Evolutionary conservation across 495 filamentous ascomycete species (phyloP).

Genomic region (Penicillium pancosmium): DNA sequence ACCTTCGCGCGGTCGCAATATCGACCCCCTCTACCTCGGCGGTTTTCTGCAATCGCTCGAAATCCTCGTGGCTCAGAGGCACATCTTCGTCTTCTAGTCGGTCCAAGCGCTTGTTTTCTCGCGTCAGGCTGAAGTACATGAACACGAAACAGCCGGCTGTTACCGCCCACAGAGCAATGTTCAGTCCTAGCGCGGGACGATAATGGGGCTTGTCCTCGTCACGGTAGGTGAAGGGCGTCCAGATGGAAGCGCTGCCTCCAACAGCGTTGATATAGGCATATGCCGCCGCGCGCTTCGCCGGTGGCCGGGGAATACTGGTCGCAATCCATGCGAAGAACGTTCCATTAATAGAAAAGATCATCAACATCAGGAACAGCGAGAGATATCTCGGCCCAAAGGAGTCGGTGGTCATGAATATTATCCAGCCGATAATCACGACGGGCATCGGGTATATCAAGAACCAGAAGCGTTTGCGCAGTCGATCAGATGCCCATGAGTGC

Average conservation of each 20-base stretch:
- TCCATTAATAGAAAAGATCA: conserved; percentile 52
- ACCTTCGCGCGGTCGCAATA: conserved; percentile 30
- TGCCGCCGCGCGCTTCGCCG: conserved; percentile 52
- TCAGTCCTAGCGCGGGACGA: conserved; percentile 44
- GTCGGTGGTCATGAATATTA: conserved; percentile 51
- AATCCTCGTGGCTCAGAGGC: conserved; percentile 30
- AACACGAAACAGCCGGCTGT: conserved; percentile 1
- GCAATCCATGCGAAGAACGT: conserved; percentile 55
- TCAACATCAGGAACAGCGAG: conserved; percentile 52
- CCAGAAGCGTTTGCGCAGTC: conserved; percentile 45
- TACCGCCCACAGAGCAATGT: conserved; percentile 43
- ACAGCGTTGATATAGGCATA: conserved; percentile 55
- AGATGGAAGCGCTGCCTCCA: conserved; percentile 51
- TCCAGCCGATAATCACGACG: conserved; percentile 45
- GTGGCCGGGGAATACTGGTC: conserved; percentile 50
- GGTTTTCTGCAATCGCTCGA: conserved; percentile 33
- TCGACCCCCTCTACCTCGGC: conserved; percentile 42
- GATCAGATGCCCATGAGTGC: conserved; percentile 47
- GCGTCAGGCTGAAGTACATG: conserved; percentile 7
- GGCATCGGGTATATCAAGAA: conserved; percentile 52
- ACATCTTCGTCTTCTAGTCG: conserved; percentile 33
- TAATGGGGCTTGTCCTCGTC: conserved; percentile 38
- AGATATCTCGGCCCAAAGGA: conserved; percentile 51
- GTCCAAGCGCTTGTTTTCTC: conserved; percentile 38
- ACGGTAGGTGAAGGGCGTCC: conserved; percentile 53